Evolutionary conservation across 805 yeast genomes (phyloP), one percentile per base, ranked within the genome.

Genomic region (Lipomyces starkeyi): DNA sequence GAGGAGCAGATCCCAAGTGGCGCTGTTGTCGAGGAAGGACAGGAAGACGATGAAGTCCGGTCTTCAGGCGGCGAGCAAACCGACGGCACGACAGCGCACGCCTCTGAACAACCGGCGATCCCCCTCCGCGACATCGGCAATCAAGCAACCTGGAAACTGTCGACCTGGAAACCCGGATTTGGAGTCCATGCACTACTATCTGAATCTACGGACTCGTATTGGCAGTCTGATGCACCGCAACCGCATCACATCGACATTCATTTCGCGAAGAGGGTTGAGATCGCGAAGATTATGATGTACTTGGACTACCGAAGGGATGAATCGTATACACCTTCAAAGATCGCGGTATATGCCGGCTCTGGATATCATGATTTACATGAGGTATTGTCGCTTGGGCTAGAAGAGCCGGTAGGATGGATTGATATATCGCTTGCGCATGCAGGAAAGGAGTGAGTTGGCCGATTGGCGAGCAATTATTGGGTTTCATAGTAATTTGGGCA

Each of bases 191-290:
- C 88, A 73, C 81, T 94, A 6, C 80, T 95, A 37, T 74, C 77
- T 56, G 93, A 89, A 73, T 83, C 87, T 3, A 90, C 94, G 0
- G 82, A 84, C 35, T 80, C 87, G 0, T 94, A 83, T 77, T 95
- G 99, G 99, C 99, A 95, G 78, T 89, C 96, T 58, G 99, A 95
- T 76, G 99, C 98, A 0, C 83, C 85, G 13, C 91, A 89, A 73
- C 99, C 98, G 0, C 99, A 95, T 79, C 82, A 80, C 34, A 81
- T 95, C 5, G 90, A 90, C 59, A 85, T 92, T 1, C 93, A 87
- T 74, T 95, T 95, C 77, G 83, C 93, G 37, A 93, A 90, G 74
- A 83, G 86, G 61, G 96, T 93, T 3, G 82, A 87, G 25, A 79
- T 95, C 2, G 86, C 88, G 61, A 78, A 91, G 62, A 78, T 95